Evolutionary conservation across 148 eudicot genomes (phyloP), one percentile per base, ranked within the genome.

Genomic region (Nyssa sinensis): DNA sequence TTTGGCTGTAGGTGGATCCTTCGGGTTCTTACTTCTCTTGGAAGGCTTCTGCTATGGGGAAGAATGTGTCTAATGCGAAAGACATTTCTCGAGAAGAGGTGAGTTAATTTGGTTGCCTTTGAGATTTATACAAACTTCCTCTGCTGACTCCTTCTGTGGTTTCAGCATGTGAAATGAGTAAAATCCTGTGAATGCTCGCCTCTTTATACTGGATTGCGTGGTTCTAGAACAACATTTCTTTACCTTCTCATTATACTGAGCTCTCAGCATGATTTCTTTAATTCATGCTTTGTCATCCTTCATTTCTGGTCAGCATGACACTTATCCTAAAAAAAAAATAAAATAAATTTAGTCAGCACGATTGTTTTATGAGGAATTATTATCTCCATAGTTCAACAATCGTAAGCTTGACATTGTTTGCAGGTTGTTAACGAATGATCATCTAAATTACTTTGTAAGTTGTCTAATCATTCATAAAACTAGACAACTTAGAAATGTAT

Each of bases 21-120:
- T 95, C 99, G 61, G 99, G 99, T 71, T 95, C 99, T 17, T 95
- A 95, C 79, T 95, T 95, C 73, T 93, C 99, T 39, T 95, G 99
- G 99, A 95, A 95, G 81, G 99, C 99, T 69, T 95, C 99, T 51
- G 99, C 99, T 5, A 93, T 95, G 99, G 99, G 99, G 29, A 95
- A 95, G 75, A 95, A 95, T 81, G 99, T 92, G 27, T 95, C 99
- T 35, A 95, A 95, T 81, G 99, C 99, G 4, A 95, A n/a, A 95
- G 83, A 89, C 99, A 66, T 95, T 95, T 83, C 99, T 95, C 74
- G 99, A 95, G 81, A 95, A 95, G 84, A 93, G 99, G 99, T 92
- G 62, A 41, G 29, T 37, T 78, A n/a, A 65, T 62, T 44, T 19
- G 28, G 31, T 8, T 69, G 75, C 25, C 14, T 67, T 21, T 7